phyloP scores from a whole-genome alignment of 345 rosid species.

The Hibiscus mutabilis region DNA sequence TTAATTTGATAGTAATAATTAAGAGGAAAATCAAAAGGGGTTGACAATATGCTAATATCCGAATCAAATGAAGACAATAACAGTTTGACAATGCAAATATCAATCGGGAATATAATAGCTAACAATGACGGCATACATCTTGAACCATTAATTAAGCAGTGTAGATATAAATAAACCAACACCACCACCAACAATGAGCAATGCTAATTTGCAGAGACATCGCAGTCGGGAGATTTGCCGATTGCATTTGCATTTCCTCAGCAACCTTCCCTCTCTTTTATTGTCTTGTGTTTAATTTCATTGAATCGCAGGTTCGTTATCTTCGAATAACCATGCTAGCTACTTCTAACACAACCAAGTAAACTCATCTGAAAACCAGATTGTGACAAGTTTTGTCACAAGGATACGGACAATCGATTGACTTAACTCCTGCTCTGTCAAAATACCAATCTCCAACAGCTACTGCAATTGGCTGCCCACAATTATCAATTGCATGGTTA shows the following conservation, averaged over 20 bases:
- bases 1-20: too few relatives aligned
- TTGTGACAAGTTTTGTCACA: conserved; percentile 92
- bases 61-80: neutral
- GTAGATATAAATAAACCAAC: neutral
- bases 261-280: conserved; percentile 20
- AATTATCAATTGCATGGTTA: neutral
- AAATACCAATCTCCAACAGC: conserved; percentile 98
- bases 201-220: neutral
- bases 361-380: conserved; percentile 60
- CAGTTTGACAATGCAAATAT: neutral
- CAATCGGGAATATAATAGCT: too few relatives aligned
- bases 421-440: conserved; percentile 55
- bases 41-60: neutral
- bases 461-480: conserved; percentile 64
- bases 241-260: conserved; percentile 19
- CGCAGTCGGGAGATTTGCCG: conserved; percentile 11
- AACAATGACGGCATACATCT: neutral
- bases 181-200: neutral
- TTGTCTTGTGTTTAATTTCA: conserved; percentile 20
- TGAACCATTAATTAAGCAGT: neutral
- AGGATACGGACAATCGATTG: conserved; percentile 81
- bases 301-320: conserved; percentile 6
- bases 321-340: neutral
- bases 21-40: too few relatives aligned
- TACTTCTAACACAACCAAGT: neutral